Percentiles rank a stretch among this genome's conserved stretches.
Conservation (phyloP, 192 early-diverging fungal species). For the Coemansia sp. region DNA sequence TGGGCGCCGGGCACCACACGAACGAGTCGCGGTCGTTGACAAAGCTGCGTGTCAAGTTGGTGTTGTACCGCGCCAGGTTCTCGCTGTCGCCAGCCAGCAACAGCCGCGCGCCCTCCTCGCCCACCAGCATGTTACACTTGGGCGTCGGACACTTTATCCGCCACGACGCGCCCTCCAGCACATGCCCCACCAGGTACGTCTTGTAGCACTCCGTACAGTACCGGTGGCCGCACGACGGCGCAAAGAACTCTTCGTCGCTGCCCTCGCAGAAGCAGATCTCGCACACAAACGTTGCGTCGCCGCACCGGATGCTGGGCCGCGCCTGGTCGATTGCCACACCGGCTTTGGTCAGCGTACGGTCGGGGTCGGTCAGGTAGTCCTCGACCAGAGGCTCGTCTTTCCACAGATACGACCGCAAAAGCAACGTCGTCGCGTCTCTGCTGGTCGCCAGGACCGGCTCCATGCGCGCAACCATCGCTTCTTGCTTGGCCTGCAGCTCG, state of each 20-base stretch:
- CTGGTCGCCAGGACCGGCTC: conserved; percentile 42
- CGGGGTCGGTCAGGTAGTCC: conserved; percentile 36
- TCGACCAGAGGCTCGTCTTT: conserved; percentile 53
- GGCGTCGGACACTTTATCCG: conserved; percentile 81
- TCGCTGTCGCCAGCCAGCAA: conserved; percentile 60
- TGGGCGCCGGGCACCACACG: conserved; percentile 94
- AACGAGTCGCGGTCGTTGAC: conserved; percentile 85
- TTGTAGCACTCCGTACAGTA: conserved; percentile 88
- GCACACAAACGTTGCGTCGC: conserved; percentile 68
- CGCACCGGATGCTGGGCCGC: conserved; percentile 18
- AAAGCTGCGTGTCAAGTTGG: conserved; percentile 77
- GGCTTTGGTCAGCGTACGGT: conserved; percentile 34
- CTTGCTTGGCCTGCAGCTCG: conserved; percentile 36
- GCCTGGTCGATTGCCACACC: conserved; percentile 23
- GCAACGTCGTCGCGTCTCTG: conserved; percentile 35
- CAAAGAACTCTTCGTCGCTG: conserved; percentile 54
- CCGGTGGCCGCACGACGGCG: conserved; percentile 83
- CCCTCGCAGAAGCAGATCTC: conserved; percentile 82
- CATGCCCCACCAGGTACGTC: conserved; percentile 82
- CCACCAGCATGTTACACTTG: conserved; percentile 80
- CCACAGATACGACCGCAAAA: conserved; percentile 49
- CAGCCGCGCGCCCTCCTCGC: conserved; percentile 75
- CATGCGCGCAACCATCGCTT: conserved; percentile 27
- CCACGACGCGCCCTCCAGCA: conserved; percentile 85
- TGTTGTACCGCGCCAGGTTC: conserved; percentile 13